phyloP scores from a whole-genome alignment of 495 filamentous ascomycete genomes.

The Aspergillus steynii region DNA sequence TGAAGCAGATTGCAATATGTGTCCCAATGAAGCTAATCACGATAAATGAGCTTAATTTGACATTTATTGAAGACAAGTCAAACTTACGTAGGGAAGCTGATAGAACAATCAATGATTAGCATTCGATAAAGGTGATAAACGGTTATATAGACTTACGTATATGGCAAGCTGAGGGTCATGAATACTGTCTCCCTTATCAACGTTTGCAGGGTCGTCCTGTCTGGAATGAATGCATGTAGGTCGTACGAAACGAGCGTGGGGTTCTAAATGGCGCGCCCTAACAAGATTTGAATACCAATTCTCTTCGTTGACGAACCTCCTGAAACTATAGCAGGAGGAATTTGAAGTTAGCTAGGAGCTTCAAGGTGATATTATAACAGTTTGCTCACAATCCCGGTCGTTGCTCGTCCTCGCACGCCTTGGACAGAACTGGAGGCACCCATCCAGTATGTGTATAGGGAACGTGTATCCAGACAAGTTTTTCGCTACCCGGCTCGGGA shows the following conservation, averaged over 20 bases:
- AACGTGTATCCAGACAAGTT: conserved; percentile 67
- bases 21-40: conserved; percentile 63
- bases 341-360: background rate
- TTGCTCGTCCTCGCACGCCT: conserved; percentile 27
- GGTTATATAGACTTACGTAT: conserved; percentile 37
- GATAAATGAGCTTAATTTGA: conserved; percentile 12
- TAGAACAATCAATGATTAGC: background rate
- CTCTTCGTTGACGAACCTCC: conserved; percentile 48
- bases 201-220: conserved; percentile 29
- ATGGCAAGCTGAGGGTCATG: conserved; percentile 39
- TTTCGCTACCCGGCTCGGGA: conserved; percentile 41
- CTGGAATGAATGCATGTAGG: conserved; percentile 40
- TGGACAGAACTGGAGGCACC: conserved; percentile 48
- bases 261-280: conserved; percentile 46
- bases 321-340: conserved; percentile 36
- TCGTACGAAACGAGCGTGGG: conserved; percentile 47
- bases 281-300: conserved; percentile 49
- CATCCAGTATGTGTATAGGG: conserved; percentile 67
- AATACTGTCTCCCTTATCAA: conserved; percentile 18
- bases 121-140: background rate
- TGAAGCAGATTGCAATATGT: conserved; percentile 60
- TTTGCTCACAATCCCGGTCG: conserved; percentile 28
- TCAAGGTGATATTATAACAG: background rate
- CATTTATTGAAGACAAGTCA: too few species aligned
- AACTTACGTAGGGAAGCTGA: conserved; percentile 11